These are phyloP conservation scores for Dothistroma pini DNA, from an alignment of 2,329 filamentous ascomycete species.

Conservation along the genomic window DNA sequence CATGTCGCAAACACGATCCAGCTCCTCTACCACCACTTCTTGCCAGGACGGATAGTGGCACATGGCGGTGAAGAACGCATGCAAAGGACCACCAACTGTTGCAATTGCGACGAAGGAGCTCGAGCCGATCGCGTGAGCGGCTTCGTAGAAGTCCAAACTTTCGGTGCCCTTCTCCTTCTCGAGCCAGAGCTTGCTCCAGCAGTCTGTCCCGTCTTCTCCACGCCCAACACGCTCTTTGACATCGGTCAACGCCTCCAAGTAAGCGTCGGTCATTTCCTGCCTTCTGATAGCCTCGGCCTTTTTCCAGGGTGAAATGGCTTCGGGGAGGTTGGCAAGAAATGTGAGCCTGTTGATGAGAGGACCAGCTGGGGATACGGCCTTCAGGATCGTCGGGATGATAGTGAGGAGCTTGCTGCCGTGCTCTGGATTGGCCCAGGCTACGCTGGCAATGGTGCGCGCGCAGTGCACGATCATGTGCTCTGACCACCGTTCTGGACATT, in stretches of 20 bases:
- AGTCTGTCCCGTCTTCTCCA: slow-evolving; percentile 24
- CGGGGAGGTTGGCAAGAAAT: slow-evolving; percentile 32
- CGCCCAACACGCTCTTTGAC: slow-evolving; percentile 27
- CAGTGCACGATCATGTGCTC: slow-evolving; percentile 35
- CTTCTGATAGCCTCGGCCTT: slow-evolving; percentile 28
- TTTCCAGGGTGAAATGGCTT: slow-evolving; percentile 33
- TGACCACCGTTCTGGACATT: slow-evolving; percentile 33
- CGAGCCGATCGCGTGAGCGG: slow-evolving; percentile 35
- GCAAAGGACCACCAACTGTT: slow-evolving; percentile 34
- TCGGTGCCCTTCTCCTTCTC: slow-evolving; percentile 33
- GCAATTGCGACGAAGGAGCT: slow-evolving; percentile 36
- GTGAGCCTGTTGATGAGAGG: slow-evolving; percentile 36
- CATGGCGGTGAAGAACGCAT: slow-evolving; percentile 35
- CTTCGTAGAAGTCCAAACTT: slow-evolving; percentile 32
- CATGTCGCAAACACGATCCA: slow-evolving; percentile 34
- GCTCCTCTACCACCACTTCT: slow-evolving; percentile 30
- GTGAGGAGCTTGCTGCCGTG: slow-evolving; percentile 35
- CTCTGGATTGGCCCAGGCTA: slow-evolving; percentile 34
- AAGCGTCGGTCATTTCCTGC: slow-evolving; percentile 33
- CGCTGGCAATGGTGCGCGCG: slow-evolving; percentile 32
- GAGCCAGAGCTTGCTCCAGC: slow-evolving; percentile 35
- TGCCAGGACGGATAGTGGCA: slow-evolving; percentile 35
- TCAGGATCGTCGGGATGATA: slow-evolving; percentile 34
- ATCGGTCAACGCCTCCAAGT: slow-evolving; percentile 33
- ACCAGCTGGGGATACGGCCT: slow-evolving; percentile 34